Evolutionary conservation across 1,139 yeast genomes (phyloP).

Genomic region (Blastobotrys arbuscula): DNA sequence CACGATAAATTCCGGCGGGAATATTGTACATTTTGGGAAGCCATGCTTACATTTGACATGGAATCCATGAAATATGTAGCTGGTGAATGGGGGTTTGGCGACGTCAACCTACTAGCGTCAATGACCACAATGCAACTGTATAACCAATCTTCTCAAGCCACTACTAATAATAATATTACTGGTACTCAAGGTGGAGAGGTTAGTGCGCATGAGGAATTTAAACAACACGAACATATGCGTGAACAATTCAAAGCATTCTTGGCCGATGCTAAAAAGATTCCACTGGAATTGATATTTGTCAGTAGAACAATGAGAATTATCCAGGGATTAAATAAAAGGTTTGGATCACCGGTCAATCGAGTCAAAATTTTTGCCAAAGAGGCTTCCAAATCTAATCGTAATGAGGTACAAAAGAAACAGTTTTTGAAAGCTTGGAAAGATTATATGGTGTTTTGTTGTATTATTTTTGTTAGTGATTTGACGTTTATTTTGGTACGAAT

Average conservation of each 20-base stretch:
- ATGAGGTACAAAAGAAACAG: slow-evolving; percentile 9
- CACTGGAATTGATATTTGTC: slow-evolving; percentile 58
- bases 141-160: slow-evolving; percentile 3
- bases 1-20: slow-evolving; percentile 47
- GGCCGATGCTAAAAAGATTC: slow-evolving; percentile 59
- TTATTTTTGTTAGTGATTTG: slow-evolving; percentile 42
- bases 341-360: slow-evolving; percentile 71
- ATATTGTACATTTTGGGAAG: slow-evolving; percentile 60
- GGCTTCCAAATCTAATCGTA: slow-evolving; percentile 34
- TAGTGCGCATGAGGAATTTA: slow-evolving; percentile 32
- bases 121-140: slow-evolving; percentile 51
- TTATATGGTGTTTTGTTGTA: slow-evolving; percentile 37
- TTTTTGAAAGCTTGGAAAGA: slow-evolving; percentile 20
- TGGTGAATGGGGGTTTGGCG: slow-evolving; percentile 64
- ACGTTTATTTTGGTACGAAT: slow-evolving; percentile 41
- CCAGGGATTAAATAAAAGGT: slow-evolving; percentile 59
- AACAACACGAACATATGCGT: slow-evolving; percentile 37
- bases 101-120: slow-evolving; percentile 58
- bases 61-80: slow-evolving; percentile 48
- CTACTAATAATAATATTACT: background rate
- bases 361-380: slow-evolving; percentile 55
- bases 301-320: slow-evolving; percentile 70
- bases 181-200: background rate
- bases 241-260: slow-evolving; percentile 46
- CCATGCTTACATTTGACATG: slow-evolving; percentile 49